Percentiles rank a stretch among this genome's conserved stretches.
Evolutionary conservation across 768 basidiomycete genomes (phyloP).

Genomic region (Boletales sp.): DNA sequence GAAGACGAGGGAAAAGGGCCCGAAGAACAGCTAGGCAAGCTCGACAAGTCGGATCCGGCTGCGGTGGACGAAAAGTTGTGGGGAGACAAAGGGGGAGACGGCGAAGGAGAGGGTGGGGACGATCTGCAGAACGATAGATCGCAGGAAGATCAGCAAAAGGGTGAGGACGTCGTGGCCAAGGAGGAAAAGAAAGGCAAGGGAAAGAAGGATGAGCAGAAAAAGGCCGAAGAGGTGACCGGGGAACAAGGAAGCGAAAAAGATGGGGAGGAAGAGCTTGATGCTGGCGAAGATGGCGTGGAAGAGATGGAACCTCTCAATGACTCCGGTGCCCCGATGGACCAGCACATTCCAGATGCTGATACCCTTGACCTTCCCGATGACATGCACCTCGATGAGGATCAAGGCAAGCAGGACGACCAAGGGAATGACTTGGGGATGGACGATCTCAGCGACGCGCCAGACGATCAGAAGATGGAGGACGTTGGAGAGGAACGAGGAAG

Average conservation of each 20-base stretch:
- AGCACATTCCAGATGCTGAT: slow-evolving; percentile 73
- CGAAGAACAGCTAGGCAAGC: slow-evolving; percentile 80
- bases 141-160: slow-evolving; percentile 37
- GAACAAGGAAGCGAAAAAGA: slow-evolving; percentile 26
- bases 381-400: slow-evolving; percentile 53
- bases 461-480: slow-evolving; percentile 30
- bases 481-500: slow-evolving; percentile 2
- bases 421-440: slow-evolving; percentile 32
- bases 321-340: slow-evolving; percentile 68
- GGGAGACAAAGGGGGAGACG: slow-evolving; percentile 75
- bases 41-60: slow-evolving; percentile 79
- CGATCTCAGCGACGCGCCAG: slow-evolving; percentile 32
- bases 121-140: slow-evolving; percentile 63
- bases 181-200: slow-evolving; percentile 47
- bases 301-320: slow-evolving; percentile 45
- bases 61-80: slow-evolving; percentile 96
- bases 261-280: slow-evolving; percentile 21
- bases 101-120: slow-evolving; percentile 45
- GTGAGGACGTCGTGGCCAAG: slow-evolving; percentile 78
- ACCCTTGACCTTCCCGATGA: slow-evolving; percentile 89
- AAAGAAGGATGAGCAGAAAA: slow-evolving; percentile 33
- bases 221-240: slow-evolving; percentile 27
- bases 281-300: slow-evolving; percentile 14
- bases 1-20: slow-evolving; percentile 52
- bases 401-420: slow-evolving; percentile 26